These are phyloP conservation scores for Thermochaetoides thermophila DNA, from an alignment of 495 filamentous ascomycete species.

Conservation along the genomic window DNA sequence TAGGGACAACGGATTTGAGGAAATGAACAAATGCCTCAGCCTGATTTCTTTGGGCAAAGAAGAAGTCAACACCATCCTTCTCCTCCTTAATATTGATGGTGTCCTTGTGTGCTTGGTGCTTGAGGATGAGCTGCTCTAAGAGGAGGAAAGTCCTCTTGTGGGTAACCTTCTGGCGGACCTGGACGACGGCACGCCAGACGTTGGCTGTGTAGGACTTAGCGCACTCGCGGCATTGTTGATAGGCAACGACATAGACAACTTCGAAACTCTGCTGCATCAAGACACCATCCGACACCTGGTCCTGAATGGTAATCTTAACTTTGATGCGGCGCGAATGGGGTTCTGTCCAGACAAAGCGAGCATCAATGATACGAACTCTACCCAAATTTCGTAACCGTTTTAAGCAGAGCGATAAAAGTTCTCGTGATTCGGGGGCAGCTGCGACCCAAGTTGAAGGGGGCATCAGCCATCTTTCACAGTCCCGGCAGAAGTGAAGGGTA, in stretches of 20 bases:
- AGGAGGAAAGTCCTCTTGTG: constrained; percentile 96
- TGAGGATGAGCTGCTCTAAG: constrained; percentile 91
- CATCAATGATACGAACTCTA: constrained; percentile 86
- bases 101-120: constrained; percentile 81
- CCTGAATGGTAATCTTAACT: constrained; percentile 86
- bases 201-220: constrained; percentile 90
- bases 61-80: constrained; percentile 90
- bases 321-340: constrained; percentile 82
- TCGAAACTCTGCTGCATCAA: constrained; percentile 91
- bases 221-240: constrained; percentile 84
- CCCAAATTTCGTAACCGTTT: constrained; percentile 64
- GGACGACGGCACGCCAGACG: constrained; percentile 45
- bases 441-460: constrained; percentile 76
- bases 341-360: constrained; percentile 95
- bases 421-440: constrained; percentile 70
- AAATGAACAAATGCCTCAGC: constrained; percentile 91
- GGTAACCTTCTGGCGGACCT: constrained; percentile 90
- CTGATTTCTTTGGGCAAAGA: constrained; percentile 73
- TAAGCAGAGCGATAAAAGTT: constrained; percentile 79
- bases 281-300: constrained; percentile 50
- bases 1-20: constrained; percentile 63
- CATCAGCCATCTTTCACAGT: constrained; percentile 88
- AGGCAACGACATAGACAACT: constrained; percentile 76
- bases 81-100: constrained; percentile 94
- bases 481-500: constrained; percentile 67